Base-by-base conservation (phyloP, 805 yeast species). In the Yarrowia alimentaria region DNA sequence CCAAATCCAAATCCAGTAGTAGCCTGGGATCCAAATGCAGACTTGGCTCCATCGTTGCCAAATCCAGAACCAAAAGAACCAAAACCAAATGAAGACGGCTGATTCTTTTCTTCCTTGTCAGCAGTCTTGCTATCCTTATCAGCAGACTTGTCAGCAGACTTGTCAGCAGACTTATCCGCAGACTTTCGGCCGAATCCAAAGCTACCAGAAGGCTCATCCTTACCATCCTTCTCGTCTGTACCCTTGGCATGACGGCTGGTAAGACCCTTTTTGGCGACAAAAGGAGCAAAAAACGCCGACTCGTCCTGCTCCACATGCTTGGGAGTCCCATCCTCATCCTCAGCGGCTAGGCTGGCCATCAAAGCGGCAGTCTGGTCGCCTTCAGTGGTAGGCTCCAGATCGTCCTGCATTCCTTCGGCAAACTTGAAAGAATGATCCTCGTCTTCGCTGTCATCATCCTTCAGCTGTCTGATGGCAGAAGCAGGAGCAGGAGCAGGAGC, bases 211-310 rank as follows among this genome's bases (percentile, higher is more conserved):
- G 25, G 25, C 3, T 26, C 47, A 24, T 38, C 29, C 17, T 37
- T 25, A n/a, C 7, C 16, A 11, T 28, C 54, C n/a, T 16, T 45
- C 18, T 48, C 50, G 8, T 16, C 34, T 9, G 34, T 50, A 18
- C 33, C 54, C 18, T 48, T 57, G 3, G 51, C 47, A 13, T 45
- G 48, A 11, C 48, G 31, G 9, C 48, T 25, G n/a, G 19, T 29
- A 32, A 16, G 50, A 29, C 35, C 47, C 53, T 14, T 52, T 33
- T 3, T 34, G 43, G 12, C 20, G 11, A 11, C 33, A 16, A 20
- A 42, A 38, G 30, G 19, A 20, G 16, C 25, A 11, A 25, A 24
- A 16, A 24, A 11, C 18, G 28, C 47, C 18, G 47, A 26, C 9
- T 40, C 47, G 18, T 19, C 47, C 5, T 28, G 18, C 32, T 26